Evolutionary conservation across 495 filamentous ascomycete genomes (phyloP).

Genomic region (Clavariopsis aquatica): DNA sequence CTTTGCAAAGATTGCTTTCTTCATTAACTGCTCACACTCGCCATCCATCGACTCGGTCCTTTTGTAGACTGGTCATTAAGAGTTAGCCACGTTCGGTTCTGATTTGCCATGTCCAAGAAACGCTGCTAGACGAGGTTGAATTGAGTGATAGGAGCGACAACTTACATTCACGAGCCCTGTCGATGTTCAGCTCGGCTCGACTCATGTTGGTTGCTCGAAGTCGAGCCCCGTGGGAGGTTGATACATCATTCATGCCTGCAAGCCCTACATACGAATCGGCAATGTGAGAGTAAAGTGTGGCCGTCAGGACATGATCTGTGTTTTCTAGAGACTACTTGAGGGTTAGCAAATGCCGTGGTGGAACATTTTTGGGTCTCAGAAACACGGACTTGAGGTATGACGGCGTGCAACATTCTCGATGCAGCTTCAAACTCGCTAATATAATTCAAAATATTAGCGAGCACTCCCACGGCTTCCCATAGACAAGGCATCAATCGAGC

Average conservation of each 20-base stretch:
- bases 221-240: slow-evolving; percentile 22
- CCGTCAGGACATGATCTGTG: slow-evolving; percentile 65
- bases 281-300: slow-evolving; percentile 69
- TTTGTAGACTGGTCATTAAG: slow-evolving; percentile 59
- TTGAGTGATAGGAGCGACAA: neutral
- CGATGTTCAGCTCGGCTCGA: slow-evolving; percentile 36
- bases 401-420: slow-evolving; percentile 63
- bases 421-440: slow-evolving; percentile 76
- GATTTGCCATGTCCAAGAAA: neutral
- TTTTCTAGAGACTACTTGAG: slow-evolving; percentile 63
- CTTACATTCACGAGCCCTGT: slow-evolving; percentile 37
- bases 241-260: slow-evolving; percentile 56
- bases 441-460: slow-evolving; percentile 68
- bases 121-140: neutral
- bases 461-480: slow-evolving; percentile 72
- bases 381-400: slow-evolving; percentile 68
- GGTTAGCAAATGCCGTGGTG: slow-evolving; percentile 2
- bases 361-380: neutral
- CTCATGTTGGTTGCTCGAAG: slow-evolving; percentile 30
- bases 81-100: neutral
- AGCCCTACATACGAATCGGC: slow-evolving; percentile 84
- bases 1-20: slow-evolving; percentile 80
- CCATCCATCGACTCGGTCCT: slow-evolving; percentile 71
- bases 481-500: slow-evolving; percentile 70
- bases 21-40: slow-evolving; percentile 81